These are phyloP conservation scores for Dipodascopsis tothii DNA, from an alignment of 805 yeast genomes.

Conservation along the genomic window DNA sequence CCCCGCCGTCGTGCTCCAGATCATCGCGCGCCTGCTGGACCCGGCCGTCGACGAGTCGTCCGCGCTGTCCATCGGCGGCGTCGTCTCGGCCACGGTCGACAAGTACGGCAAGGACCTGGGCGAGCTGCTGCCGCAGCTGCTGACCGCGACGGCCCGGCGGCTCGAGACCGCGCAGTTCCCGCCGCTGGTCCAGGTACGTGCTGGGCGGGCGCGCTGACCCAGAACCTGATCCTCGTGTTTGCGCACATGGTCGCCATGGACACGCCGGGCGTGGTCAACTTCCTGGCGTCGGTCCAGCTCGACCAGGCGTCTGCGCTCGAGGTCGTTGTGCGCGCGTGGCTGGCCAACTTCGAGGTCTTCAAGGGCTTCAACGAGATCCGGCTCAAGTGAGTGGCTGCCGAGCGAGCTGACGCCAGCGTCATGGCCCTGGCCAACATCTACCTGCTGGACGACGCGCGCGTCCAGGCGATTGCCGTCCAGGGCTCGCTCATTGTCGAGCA, in stretches of 20 bases:
- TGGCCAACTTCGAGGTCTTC: slow-evolving; percentile 69
- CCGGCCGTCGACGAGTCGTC: slow-evolving; percentile 69
- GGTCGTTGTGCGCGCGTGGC: slow-evolving; percentile 69
- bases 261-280: slow-evolving; percentile 55
- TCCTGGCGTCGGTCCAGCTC: slow-evolving; percentile 38
- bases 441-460: slow-evolving; percentile 46
- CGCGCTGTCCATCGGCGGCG: slow-evolving; percentile 66
- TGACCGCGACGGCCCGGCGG: slow-evolving; percentile 65
- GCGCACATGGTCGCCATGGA: slow-evolving; percentile 61
- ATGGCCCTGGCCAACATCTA: slow-evolving; percentile 64
- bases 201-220: neutral
- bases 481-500: slow-evolving; percentile 67
- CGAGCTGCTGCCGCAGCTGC: slow-evolving; percentile 44
- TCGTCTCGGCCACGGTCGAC: slow-evolving; percentile 53
- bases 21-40: slow-evolving; percentile 61
- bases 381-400: slow-evolving; percentile 32
- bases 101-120: slow-evolving; percentile 36
- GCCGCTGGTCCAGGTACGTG: slow-evolving; percentile 50
- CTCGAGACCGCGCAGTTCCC: slow-evolving; percentile 60
- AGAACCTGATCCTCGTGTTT: slow-evolving; percentile 63
- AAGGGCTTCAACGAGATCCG: slow-evolving; percentile 70
- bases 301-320: slow-evolving; percentile 39
- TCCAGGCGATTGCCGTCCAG: slow-evolving; percentile 51
- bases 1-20: slow-evolving; percentile 49
- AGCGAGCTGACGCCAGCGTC: slow-evolving; percentile 36